Percentiles rank a stretch among this genome's conserved stretches.
Evolutionary conservation across 2,329 filamentous ascomycete species (phyloP).

Genomic region (Alternaria ventricosa): DNA sequence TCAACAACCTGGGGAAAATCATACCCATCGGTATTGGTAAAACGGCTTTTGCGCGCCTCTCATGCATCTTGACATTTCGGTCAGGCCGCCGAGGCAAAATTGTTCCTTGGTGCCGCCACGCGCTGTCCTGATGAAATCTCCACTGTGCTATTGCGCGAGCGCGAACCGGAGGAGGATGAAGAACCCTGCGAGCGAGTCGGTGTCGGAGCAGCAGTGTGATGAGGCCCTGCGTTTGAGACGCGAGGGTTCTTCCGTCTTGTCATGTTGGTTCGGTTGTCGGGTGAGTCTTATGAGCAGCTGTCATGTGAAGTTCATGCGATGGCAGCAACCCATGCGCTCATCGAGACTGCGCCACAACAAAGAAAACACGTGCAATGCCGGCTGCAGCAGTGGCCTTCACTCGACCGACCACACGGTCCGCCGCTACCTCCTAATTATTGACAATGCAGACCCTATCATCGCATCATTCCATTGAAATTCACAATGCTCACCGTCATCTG

Average conservation of each 20-base stretch:
- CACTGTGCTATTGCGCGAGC: slow-evolving; percentile 8
- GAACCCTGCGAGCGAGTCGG: not conserved
- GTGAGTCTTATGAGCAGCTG: not conserved
- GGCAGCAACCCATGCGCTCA: not conserved
- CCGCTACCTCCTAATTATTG: not conserved
- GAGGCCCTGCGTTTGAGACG: not conserved
- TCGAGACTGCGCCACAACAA: not conserved
- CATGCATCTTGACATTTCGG: slow-evolving; percentile 1
- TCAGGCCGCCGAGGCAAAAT: slow-evolving; percentile 9
- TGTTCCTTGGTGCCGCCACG: slow-evolving; percentile 2
- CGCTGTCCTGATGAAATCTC: slow-evolving; percentile 10
- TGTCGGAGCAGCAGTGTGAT: not conserved
- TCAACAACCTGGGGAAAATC: slow-evolving; percentile 10
- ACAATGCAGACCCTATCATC: not conserved
- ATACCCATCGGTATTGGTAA: slow-evolving; percentile 4
- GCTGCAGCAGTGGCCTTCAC: not conserved
- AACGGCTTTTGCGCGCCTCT: slow-evolving; percentile 7
- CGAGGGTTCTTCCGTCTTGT: not conserved
- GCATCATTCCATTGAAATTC: not conserved
- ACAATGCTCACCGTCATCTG: not conserved
- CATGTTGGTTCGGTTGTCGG: not conserved
- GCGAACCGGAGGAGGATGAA: slow-evolving; percentile 4
- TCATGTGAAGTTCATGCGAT: not conserved
- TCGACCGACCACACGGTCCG: not conserved
- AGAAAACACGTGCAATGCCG: slow-evolving; percentile 1